Evolutionary conservation across 371 early-diverging fungal species (phyloP).

Genomic region (Umbelopsis sp.): DNA sequence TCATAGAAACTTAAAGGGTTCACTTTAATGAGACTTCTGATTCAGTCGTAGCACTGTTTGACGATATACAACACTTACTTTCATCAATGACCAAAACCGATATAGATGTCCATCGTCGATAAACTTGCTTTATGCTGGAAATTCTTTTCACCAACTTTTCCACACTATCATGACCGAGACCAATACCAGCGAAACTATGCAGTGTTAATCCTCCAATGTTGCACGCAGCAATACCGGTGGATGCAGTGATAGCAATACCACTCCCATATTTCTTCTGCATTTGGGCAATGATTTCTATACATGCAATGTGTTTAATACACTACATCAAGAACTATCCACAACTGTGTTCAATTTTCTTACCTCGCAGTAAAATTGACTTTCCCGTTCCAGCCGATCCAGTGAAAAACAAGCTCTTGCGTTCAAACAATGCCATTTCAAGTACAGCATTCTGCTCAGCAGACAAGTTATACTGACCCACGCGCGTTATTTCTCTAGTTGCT

Average conservation of each 20-base stretch:
- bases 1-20: conserved; percentile 76
- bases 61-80: conserved; percentile 49
- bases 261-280: conserved; percentile 36
- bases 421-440: conserved; percentile 57
- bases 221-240: conserved; percentile 88
- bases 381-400: conserved; percentile 89
- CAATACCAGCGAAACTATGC: conserved; percentile 82
- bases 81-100: conserved; percentile 89
- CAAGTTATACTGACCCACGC: conserved; percentile 25
- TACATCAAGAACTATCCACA: not conserved
- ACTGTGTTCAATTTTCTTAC: not conserved
- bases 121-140: conserved; percentile 27
- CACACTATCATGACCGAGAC: conserved; percentile 58
- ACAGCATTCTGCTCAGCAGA: conserved; percentile 68
- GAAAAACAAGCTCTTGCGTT: conserved; percentile 68
- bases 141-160: conserved; percentile 47
- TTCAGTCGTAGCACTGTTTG: not conserved
- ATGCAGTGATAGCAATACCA: conserved; percentile 79
- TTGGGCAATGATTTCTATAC: conserved; percentile 61
- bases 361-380: conserved; percentile 70
- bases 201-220: conserved; percentile 83
- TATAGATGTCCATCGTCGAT: conserved; percentile 61
- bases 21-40: too few species aligned
- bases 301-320: too few species aligned
- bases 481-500: not conserved